Conservation (phyloP, 768 basidiomycete genomes). For the Inosperma sp. region DNA sequence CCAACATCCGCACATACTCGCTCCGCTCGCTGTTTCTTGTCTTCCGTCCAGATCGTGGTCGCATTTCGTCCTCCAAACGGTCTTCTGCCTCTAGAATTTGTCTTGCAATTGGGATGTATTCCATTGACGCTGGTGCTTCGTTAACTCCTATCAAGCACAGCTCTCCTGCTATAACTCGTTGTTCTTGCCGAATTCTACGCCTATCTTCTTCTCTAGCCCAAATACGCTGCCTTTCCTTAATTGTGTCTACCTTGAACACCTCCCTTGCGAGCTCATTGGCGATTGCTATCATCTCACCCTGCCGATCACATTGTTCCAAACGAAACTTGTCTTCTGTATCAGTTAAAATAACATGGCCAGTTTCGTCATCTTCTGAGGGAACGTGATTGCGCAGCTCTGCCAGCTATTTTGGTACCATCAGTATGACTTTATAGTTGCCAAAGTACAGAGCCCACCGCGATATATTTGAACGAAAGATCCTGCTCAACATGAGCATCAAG, state of each 20-base stretch:
- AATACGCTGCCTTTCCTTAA: slow-evolving; percentile 6
- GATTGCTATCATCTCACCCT: slow-evolving; percentile 45
- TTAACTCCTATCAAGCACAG: slow-evolving; percentile 46
- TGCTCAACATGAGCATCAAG: slow-evolving; percentile 18
- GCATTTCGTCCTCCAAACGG: slow-evolving; percentile 27
- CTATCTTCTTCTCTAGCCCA: slow-evolving; percentile 10
- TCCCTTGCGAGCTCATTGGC: slow-evolving; percentile 49
- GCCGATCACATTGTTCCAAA: slow-evolving; percentile 38
- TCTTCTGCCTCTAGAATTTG: slow-evolving; percentile 68
- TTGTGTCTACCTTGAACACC: slow-evolving; percentile 17
- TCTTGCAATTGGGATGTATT: slow-evolving; percentile 68
- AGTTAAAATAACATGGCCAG: slow-evolving; percentile 45
- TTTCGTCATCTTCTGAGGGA: slow-evolving; percentile 50
- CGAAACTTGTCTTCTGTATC: slow-evolving; percentile 24
- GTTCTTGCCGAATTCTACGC: slow-evolving; percentile 9
- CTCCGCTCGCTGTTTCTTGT: slow-evolving; percentile 55
- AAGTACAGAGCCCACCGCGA: slow-evolving; percentile 8
- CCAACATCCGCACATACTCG: slow-evolving; percentile 42
- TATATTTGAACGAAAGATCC: slow-evolving; percentile 7
- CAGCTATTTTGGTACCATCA: slow-evolving; percentile 21
- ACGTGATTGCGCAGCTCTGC: slow-evolving; percentile 31
- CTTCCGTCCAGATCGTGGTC: slow-evolving; percentile 34
- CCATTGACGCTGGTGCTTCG: slow-evolving; percentile 47
- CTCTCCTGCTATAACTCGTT: slow-evolving; percentile 39
- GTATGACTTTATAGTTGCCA: slow-evolving; percentile 16